Evolutionary conservation across 2,329 filamentous ascomycete genomes (phyloP).

Genomic region (Aspergillus sp.): DNA sequence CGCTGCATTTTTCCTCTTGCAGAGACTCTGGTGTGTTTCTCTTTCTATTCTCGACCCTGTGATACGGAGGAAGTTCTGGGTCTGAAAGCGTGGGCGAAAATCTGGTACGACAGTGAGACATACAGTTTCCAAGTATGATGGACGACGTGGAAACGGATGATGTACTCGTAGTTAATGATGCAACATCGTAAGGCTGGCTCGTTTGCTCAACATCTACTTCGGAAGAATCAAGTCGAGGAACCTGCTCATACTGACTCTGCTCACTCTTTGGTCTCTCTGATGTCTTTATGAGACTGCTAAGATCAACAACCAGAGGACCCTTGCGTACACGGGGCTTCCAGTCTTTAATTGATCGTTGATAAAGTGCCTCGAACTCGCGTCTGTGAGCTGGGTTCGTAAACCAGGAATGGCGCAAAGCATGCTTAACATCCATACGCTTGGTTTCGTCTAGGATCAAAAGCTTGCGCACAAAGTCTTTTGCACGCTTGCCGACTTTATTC

Average conservation of each 20-base stretch:
- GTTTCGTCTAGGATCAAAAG: constrained; percentile 49
- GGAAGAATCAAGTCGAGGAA: not conserved
- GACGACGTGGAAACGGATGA: not conserved
- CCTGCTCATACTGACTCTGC: not conserved
- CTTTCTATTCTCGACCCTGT: constrained; percentile 1
- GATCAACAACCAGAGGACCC: constrained; percentile 6
- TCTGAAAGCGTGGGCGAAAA: constrained; percentile 19
- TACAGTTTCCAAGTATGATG: not conserved
- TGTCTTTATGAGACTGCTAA: constrained; percentile 3
- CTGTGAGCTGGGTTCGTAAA: constrained; percentile 49
- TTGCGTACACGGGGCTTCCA: constrained; percentile 43
- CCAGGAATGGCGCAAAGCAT: constrained; percentile 53
- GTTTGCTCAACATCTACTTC: not conserved
- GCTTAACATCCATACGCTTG: constrained; percentile 47
- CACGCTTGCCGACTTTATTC: constrained; percentile 36
- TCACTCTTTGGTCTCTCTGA: no score
- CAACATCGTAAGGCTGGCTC: not conserved
- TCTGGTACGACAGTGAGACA: not conserved
- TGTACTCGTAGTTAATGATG: not conserved
- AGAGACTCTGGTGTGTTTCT: no score
- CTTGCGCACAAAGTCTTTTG: constrained; percentile 50
- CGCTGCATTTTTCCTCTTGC: no score
- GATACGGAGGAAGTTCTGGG: constrained; percentile 17
- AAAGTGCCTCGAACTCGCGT: constrained; percentile 45
- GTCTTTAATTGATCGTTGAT: constrained; percentile 42